Conservation (phyloP, 2,329 filamentous ascomycete genomes). For the Venturia aucupariae region DNA sequence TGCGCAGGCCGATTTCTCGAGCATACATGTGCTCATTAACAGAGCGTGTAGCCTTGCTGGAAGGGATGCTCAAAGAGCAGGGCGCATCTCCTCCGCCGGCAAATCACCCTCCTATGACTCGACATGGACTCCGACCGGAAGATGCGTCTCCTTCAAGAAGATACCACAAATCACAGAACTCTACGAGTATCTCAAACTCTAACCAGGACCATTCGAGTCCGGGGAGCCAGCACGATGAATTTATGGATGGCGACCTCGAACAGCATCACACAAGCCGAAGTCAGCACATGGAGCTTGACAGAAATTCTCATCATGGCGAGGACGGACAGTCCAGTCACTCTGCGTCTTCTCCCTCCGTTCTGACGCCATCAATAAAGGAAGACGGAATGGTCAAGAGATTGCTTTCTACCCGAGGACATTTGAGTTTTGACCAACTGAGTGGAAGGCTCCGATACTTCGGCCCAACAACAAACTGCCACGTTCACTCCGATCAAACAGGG, state of each 20-base stretch:
- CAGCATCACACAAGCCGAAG: slow-evolving; percentile 14
- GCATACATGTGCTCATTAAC: slow-evolving; percentile 50
- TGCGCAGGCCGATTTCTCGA: slow-evolving; percentile 44
- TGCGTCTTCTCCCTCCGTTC: slow-evolving; percentile 25
- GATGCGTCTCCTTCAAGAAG: slow-evolving; percentile 18
- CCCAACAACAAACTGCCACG: slow-evolving; percentile 45
- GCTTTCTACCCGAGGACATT: slow-evolving; percentile 41
- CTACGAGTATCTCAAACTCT: slow-evolving; percentile 16
- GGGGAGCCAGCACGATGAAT: slow-evolving; percentile 25
- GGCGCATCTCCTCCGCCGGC: slow-evolving; percentile 43
- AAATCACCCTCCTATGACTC: slow-evolving; percentile 44
- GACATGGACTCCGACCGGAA: slow-evolving; percentile 27
- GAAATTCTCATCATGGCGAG: slow-evolving; percentile 21
- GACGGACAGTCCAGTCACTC: slow-evolving; percentile 18
- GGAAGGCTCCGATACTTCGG: slow-evolving; percentile 45
- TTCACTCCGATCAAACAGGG: slow-evolving; percentile 36
- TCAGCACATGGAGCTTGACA: slow-evolving; percentile 19
- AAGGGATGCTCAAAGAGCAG: slow-evolving; percentile 42
- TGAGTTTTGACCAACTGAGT: slow-evolving; percentile 43
- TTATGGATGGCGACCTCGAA: slow-evolving; percentile 18
- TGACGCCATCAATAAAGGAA: slow-evolving; percentile 29
- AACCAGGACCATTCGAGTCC: slow-evolving; percentile 24
- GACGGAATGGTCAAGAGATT: slow-evolving; percentile 42
- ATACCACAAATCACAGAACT: slow-evolving; percentile 17
- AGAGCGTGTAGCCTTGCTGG: slow-evolving; percentile 44